A percentile compares a stretch with the other conserved stretches of the same genome.
These are phyloP conservation scores for Candida boleticola DNA, from an alignment of 805 yeast genomes.

Conservation along the genomic window DNA sequence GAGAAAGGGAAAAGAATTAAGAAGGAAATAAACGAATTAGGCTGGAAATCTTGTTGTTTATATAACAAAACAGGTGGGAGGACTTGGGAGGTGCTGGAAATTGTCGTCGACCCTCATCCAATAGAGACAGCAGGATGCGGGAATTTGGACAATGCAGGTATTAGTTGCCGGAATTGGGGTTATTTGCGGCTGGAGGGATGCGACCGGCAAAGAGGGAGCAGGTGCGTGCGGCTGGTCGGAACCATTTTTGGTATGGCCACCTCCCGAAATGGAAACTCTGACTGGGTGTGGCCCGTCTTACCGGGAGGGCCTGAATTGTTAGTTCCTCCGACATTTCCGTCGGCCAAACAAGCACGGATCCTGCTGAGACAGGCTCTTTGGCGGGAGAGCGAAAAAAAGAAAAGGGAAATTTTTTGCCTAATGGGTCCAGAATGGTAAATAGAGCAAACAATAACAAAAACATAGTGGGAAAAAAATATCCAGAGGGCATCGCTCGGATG, in stretches of 20 bases:
- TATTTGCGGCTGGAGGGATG: neutral
- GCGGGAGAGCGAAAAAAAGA: no score
- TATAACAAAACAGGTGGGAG: slow-evolving; percentile 2
- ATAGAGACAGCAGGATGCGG: slow-evolving; percentile 6
- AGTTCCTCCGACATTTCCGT: neutral
- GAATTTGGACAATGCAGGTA: slow-evolving; percentile 6
- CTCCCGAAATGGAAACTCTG: slow-evolving; percentile 1
- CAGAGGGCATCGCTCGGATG: no score
- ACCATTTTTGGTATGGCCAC: neutral
- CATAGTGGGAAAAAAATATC: no score
- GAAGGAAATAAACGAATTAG: neutral
- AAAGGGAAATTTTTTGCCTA: no score
- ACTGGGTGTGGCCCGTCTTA: no score
- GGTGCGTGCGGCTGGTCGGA: neutral
- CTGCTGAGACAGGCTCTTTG: no score
- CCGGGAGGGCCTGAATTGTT: no score
- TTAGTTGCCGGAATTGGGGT: neutral
- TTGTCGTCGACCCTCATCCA: slow-evolving; percentile 4
- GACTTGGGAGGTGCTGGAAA: slow-evolving; percentile 1
- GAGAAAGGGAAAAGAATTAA: slow-evolving; percentile 1
- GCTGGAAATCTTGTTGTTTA: slow-evolving; percentile 1
- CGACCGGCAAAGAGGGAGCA: neutral
- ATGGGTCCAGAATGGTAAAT: no score
- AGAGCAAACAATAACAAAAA: no score
- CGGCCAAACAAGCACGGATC: no score